Percentiles rank a stretch among this genome's conserved stretches.
Evolutionary conservation across 805 yeast genomes (phyloP).

Genomic region (Tetrapisispora fleetii): DNA sequence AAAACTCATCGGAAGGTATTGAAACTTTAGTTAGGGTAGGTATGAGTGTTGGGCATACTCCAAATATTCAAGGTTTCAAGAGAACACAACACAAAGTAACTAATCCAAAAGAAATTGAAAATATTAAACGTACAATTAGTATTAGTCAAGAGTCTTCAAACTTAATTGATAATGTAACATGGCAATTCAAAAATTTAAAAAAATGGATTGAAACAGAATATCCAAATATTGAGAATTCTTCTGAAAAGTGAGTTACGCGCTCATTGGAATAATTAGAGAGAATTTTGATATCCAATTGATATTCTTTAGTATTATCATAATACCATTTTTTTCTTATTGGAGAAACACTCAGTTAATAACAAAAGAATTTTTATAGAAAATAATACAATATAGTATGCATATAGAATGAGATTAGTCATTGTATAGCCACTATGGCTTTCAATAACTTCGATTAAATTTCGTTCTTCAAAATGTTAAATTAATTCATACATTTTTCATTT

Average conservation of each 20-base stretch:
- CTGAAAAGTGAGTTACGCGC: neutral
- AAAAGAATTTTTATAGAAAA: neutral
- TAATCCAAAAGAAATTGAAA: conserved; percentile 18
- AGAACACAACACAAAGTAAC: conserved; percentile 35
- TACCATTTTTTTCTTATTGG: neutral
- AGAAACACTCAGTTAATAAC: neutral
- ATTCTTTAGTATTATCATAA: neutral
- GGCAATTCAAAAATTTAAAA: conserved; percentile 22
- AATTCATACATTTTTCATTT: neutral
- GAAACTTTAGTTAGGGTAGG: conserved; percentile 88
- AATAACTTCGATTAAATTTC: neutral
- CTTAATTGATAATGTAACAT: conserved; percentile 14
- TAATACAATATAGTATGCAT: neutral
- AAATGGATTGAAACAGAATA: conserved; percentile 8
- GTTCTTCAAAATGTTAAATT: neutral
- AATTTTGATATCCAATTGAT: too few relatives aligned
- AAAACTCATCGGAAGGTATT: conserved; percentile 56
- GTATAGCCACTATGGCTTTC: too few relatives aligned
- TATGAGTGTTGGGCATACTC: conserved; percentile 78
- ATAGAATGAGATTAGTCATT: neutral
- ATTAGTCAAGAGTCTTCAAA: conserved; percentile 16
- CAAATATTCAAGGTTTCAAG: conserved; percentile 38
- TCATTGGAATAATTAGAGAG: neutral
- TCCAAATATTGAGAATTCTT: neutral
- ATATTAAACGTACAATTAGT: conserved; percentile 23